Evolutionary conservation across 176 grass and related monocot species (phyloP).

Genomic region (Dendrocalamus sinicus): DNA sequence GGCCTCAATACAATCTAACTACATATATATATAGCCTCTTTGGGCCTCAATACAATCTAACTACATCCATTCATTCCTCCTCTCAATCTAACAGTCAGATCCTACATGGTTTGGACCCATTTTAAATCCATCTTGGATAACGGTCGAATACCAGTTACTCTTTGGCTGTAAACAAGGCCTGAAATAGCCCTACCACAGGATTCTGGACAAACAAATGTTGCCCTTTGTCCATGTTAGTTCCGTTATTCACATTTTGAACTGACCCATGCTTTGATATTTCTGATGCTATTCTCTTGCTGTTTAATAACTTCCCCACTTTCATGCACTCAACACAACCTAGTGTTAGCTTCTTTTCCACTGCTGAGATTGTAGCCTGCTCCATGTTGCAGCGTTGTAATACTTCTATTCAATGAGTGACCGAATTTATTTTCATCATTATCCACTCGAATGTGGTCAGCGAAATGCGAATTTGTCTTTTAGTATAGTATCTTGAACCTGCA

Average conservation of each 20-base stretch:
- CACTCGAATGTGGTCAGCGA: slow-evolving; percentile 31
- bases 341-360: slow-evolving; percentile 13
- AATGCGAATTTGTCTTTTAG: not conserved
- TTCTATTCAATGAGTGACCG: not conserved
- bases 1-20: no score
- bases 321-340: slow-evolving; percentile 16
- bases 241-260: slow-evolving; percentile 22
- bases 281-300: not conserved
- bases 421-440: slow-evolving; percentile 26
- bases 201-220: not conserved
- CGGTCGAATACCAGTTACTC: not conserved
- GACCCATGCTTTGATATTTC: slow-evolving; percentile 16
- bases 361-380: slow-evolving; percentile 5
- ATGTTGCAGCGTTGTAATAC: slow-evolving; percentile 15
- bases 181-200: not conserved
- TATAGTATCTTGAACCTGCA: slow-evolving; percentile 2
- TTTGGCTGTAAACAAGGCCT: not conserved
- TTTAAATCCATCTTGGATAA: slow-evolving; percentile 19
- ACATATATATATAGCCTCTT: no score
- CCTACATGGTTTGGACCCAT: slow-evolving; percentile 14
- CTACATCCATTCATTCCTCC: no score
- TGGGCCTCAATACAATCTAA: no score
- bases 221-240: not conserved
- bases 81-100: not conserved
- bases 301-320: slow-evolving; percentile 24